Conservation (phyloP, 257 asterid species). For the Solanum tarapatanum region DNA sequence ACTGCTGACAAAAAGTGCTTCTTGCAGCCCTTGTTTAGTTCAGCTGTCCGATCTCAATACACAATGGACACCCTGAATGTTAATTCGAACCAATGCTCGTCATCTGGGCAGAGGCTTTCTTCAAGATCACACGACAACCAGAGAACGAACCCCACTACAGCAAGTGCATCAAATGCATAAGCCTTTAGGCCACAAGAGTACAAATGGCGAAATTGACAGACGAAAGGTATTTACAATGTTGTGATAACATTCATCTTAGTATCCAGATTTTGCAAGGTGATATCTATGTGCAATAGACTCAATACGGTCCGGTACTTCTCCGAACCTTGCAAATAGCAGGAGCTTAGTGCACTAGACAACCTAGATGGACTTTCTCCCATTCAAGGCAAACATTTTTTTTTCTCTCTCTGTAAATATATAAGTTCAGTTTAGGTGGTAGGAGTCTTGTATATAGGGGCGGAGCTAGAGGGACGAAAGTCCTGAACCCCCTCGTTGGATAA, state of each 20-base stretch:
- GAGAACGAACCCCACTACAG: slow-evolving; percentile 1
- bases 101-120: slow-evolving; percentile 17
- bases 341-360: neutral
- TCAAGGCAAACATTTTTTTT: neutral
- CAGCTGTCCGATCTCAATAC: slow-evolving; percentile 45
- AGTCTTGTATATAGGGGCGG: neutral
- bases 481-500: neutral
- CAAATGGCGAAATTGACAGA: neutral
- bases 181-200: neutral
- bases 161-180: neutral
- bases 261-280: neutral
- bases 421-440: neutral
- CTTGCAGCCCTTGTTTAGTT: slow-evolving; percentile 65
- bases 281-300: neutral
- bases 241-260: neutral
- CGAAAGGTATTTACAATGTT: neutral
- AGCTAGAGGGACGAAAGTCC: neutral
- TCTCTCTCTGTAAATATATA: neutral
- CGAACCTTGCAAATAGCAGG: neutral
- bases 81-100: slow-evolving; percentile 27
- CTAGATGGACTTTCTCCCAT: neutral
- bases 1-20: slow-evolving; percentile 45
- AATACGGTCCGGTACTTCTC: neutral
- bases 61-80: slow-evolving; percentile 19
- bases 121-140: slow-evolving; percentile 19